Conservation (phyloP, 2,329 filamentous ascomycete species). For the Westerdykella ornata region DNA sequence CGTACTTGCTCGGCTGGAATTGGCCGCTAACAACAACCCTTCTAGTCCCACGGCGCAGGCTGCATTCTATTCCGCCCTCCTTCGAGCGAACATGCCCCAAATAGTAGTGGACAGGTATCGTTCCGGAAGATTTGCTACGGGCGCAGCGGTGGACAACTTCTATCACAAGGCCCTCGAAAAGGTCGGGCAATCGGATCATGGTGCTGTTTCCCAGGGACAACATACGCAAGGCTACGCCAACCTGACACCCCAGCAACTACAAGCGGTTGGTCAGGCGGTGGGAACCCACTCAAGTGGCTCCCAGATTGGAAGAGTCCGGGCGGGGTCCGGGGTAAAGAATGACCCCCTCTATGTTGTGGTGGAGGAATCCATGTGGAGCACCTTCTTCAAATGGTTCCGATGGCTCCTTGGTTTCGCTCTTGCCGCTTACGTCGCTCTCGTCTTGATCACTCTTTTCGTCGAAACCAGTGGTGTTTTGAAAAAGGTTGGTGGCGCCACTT, state of each 20-base stretch:
- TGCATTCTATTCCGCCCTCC: conserved; percentile 84
- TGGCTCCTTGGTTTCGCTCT: conserved; percentile 75
- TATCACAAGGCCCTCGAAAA: conserved; percentile 69
- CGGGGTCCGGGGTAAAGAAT: conserved; percentile 65
- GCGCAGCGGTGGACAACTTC: conserved; percentile 66
- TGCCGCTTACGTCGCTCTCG: conserved; percentile 69
- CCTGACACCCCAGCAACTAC: conserved; percentile 57
- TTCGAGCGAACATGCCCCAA: conserved; percentile 87
- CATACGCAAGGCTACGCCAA: conserved; percentile 24
- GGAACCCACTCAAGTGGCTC: conserved; percentile 64
- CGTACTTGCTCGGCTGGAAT: conserved; percentile 76
- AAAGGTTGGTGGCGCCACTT: conserved; percentile 64
- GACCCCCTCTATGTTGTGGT: conserved; percentile 93
- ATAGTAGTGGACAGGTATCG: conserved; percentile 88
- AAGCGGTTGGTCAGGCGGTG: conserved; percentile 75
- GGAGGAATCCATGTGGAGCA: conserved; percentile 74
- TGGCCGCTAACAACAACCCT: conserved; percentile 88
- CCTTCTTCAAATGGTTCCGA: conserved; percentile 86
- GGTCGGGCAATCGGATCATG: conserved; percentile 45
- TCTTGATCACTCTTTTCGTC: conserved; percentile 72
- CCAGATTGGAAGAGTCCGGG: conserved; percentile 52
- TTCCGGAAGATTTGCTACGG: conserved; percentile 76
- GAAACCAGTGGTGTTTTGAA: conserved; percentile 75
- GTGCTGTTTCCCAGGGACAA: conserved; percentile 14
- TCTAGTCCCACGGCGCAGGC: conserved; percentile 82